These are phyloP conservation scores for Canna indica DNA, from an alignment of 176 grass and related monocot genomes.

Conservation along the genomic window DNA sequence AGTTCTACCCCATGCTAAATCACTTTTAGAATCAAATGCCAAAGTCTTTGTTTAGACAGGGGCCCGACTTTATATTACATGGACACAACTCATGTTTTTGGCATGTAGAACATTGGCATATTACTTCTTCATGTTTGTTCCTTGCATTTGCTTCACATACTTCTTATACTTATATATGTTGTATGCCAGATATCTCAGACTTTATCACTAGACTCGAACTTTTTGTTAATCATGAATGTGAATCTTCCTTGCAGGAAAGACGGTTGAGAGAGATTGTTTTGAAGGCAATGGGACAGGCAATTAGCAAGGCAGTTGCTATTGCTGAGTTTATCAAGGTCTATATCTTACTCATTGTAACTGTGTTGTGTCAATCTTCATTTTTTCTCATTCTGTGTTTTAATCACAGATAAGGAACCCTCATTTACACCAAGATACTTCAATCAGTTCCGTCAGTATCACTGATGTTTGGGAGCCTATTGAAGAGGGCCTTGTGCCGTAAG, in stretches of 20 bases:
- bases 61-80: too few species aligned
- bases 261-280: slow-evolving; percentile 76
- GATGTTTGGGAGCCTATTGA: slow-evolving; percentile 98
- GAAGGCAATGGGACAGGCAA: slow-evolving; percentile 97
- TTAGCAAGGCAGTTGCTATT: slow-evolving; percentile 85
- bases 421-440: slow-evolving; percentile 68
- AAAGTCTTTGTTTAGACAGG: not conserved
- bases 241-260: slow-evolving; percentile 60
- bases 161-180: not conserved
- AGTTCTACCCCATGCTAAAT: not conserved
- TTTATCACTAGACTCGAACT: not conserved
- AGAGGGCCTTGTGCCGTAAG: slow-evolving; percentile 89
- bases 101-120: not conserved
- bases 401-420: slow-evolving; percentile 65
- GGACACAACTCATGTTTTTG: too few species aligned
- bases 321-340: slow-evolving; percentile 88
- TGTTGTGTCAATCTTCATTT: not conserved
- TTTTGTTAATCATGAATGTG: slow-evolving; percentile 7
- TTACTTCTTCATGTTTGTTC: not conserved
- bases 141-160: not conserved
- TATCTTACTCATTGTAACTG: slow-evolving; percentile 11
- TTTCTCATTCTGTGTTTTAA: slow-evolving; percentile 8
- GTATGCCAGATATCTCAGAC: not conserved
- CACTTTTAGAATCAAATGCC: not conserved
- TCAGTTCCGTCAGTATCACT: slow-evolving; percentile 89